Percentiles rank a stretch among this genome's conserved stretches.
phyloP scores from a whole-genome alignment of 2,329 filamentous ascomycete genomes.

The Stemphylium vesicarium region DNA sequence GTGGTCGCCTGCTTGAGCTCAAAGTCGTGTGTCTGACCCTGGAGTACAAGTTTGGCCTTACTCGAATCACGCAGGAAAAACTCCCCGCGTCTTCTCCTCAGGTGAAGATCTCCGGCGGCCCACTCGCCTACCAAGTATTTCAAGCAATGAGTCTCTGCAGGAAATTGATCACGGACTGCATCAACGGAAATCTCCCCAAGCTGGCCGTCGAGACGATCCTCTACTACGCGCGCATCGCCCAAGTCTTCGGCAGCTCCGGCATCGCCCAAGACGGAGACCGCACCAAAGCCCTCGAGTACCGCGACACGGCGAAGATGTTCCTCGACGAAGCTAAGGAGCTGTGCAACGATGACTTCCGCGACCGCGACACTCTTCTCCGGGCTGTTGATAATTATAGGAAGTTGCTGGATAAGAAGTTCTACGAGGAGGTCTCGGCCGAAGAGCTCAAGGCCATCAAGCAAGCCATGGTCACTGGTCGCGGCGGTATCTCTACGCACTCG shows the following conservation, averaged over 20 bases:
- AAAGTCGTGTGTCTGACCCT: constrained; percentile 37
- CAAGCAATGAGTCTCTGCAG: constrained; percentile 33
- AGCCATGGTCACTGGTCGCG: constrained; percentile 55
- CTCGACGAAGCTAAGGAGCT: constrained; percentile 39
- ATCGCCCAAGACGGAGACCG: constrained; percentile 7
- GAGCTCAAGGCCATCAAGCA: constrained; percentile 54
- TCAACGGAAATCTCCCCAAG: constrained; percentile 43
- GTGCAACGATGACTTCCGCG: constrained; percentile 44
- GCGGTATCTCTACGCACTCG: constrained; percentile 50
- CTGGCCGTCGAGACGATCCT: constrained; percentile 47
- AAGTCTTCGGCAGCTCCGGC: constrained; percentile 30
- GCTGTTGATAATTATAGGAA: too few species aligned
- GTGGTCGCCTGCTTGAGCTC: constrained; percentile 37
- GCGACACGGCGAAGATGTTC: constrained; percentile 28
- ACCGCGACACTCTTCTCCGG: constrained; percentile 31
- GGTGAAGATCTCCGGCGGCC: constrained; percentile 3
- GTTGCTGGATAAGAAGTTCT: constrained; percentile 47
- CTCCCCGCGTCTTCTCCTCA: background rate
- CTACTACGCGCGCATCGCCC: constrained; percentile 41
- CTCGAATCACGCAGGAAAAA: background rate
- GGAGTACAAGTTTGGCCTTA: constrained; percentile 40
- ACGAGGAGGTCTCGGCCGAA: constrained; percentile 51
- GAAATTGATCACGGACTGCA: constrained; percentile 40
- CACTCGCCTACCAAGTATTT: constrained; percentile 31
- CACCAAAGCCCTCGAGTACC: constrained; percentile 16